phyloP scores from a whole-genome alignment of 768 basidiomycete species.

The Amanita brunnescens region DNA sequence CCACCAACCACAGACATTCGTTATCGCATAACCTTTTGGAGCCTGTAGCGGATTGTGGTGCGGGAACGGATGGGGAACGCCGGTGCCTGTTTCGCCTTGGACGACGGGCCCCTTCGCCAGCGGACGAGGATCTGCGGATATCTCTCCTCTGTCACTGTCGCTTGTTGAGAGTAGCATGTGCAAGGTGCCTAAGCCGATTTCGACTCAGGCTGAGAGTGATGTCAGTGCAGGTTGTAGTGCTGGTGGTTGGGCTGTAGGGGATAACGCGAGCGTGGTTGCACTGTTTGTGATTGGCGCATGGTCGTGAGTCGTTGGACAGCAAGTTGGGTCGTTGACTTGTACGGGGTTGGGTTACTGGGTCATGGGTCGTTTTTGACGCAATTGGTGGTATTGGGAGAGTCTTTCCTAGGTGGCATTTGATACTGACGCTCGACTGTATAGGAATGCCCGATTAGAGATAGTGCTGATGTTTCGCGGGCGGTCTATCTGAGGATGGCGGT shows the following conservation, averaged over 20 bases:
- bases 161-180: too few species aligned
- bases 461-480: conserved; percentile 77
- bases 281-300: conserved; percentile 32
- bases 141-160: not conserved
- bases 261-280: conserved; percentile 12
- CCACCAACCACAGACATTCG: conserved; percentile 90
- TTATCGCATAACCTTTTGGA: conserved; percentile 94
- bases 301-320: conserved; percentile 12
- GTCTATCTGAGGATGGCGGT: conserved; percentile 72
- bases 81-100: conserved; percentile 61
- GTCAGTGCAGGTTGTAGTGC: not conserved
- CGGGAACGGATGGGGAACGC: conserved; percentile 30
- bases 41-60: conserved; percentile 38
- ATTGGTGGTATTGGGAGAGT: conserved; percentile 54
- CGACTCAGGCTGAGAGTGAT: not conserved
- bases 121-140: not conserved
- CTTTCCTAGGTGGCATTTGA: conserved; percentile 30
- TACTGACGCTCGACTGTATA: conserved; percentile 16
- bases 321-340: conserved; percentile 74
- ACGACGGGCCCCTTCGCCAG: conserved; percentile 33
- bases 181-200: not conserved
- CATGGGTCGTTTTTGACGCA: conserved; percentile 38
- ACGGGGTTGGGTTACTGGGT: conserved; percentile 64
- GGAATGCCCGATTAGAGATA: conserved; percentile 60
- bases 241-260: not conserved